Percentiles rank a stretch among this genome's conserved stretches.
Evolutionary conservation across 805 yeast genomes (phyloP).

Genomic region (Nakazawaea holstii): DNA sequence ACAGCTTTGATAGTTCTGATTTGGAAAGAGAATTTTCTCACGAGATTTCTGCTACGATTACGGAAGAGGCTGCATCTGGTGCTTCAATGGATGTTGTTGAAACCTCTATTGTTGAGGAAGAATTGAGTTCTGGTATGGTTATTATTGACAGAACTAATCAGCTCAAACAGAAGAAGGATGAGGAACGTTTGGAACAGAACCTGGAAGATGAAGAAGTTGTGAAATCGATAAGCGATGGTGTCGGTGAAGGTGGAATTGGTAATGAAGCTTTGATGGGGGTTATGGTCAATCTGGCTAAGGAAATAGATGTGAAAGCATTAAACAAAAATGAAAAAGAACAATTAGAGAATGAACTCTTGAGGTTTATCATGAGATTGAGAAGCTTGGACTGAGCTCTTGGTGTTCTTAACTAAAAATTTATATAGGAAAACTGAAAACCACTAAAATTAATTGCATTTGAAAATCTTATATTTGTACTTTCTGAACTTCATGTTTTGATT

Average conservation of each 20-base stretch:
- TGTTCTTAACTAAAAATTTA: background rate
- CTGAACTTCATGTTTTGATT: no score
- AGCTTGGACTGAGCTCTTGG: background rate
- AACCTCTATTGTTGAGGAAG: no score
- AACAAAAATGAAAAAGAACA: background rate
- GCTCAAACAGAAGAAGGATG: no score
- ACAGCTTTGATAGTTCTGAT: background rate
- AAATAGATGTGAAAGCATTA: background rate
- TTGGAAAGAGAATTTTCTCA: background rate
- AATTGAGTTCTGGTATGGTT: background rate
- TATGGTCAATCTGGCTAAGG: background rate
- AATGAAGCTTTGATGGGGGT: background rate
- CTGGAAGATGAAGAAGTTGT: no score
- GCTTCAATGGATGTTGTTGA: no score
- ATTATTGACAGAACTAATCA: no score
- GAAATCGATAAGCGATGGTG: no score
- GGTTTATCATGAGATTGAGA: conserved; percentile 4
- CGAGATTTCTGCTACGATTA: background rate
- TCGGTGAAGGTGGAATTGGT: no score
- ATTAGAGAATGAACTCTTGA: conserved; percentile 1
- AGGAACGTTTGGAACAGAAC: no score
- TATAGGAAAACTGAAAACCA: background rate
- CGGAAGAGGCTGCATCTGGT: background rate
- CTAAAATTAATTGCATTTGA: background rate
- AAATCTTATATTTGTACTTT: no score